Evolutionary conservation across 2,329 filamentous ascomycete species (phyloP), one percentile per base, ranked within the genome.

Genomic region (Incumbomyces delicatus): DNA sequence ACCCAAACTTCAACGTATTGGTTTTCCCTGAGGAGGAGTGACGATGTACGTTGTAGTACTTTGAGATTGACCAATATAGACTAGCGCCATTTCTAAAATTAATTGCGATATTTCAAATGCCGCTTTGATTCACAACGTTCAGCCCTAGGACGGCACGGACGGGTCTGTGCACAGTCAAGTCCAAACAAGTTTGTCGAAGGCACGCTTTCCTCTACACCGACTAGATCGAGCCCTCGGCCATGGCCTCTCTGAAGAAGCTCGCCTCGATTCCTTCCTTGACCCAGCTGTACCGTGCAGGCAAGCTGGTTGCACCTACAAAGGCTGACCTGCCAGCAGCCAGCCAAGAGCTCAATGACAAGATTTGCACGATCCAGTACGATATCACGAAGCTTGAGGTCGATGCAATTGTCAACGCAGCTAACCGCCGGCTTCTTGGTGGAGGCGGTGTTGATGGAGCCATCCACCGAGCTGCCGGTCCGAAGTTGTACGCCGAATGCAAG

Each of bases 361-460:
- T 95, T 57, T 78, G 77, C 38, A 68, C 90, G 32, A 73, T 87
- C 54, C 76, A 78, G 47, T 78, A 79, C 56, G 87, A 95, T 63
- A 94, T 96, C 64, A 95, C 89, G 12, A 80, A 73, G 12, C 77
- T 96, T 3, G 63, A 74, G 29, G 75, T 88, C 38, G 86, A 88
- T 60, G 83, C 84, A 53, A 92, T 95, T 56, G 89, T 96, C 63
- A 96, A 96, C 63, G 90, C 92, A 1, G 90, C 92, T 37, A 96
- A 96, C 64, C 67, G 66, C 8, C 75, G 74, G 1, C 77, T 96
- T 1, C 73, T 85, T 0, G 88, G 89, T 46, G 92, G 92, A 44
- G 87, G 88, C n/a, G 92, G 92, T 31, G 88, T 96, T 13, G 84
- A 89, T 60, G 85, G 83, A 34, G 85, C 88, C 22, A 95, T 96